Evolutionary conservation across 2,329 filamentous ascomycete species (phyloP).

Genomic region (Trichoderma cornu-damae): DNA sequence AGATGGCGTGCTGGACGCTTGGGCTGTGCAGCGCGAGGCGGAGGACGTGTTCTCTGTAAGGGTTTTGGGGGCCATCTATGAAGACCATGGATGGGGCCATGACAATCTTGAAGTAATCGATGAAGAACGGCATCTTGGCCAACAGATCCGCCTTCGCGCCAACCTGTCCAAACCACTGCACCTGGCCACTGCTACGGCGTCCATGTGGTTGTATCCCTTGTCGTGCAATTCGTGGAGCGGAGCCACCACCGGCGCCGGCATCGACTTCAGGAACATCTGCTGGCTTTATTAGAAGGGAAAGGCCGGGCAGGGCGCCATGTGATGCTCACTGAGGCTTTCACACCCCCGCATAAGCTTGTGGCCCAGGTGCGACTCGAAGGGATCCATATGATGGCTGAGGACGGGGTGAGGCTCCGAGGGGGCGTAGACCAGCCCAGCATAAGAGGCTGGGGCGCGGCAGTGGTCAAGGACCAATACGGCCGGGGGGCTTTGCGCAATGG

Average conservation of each 20-base stretch:
- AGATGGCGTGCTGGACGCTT: conserved; percentile 87
- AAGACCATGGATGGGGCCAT: conserved; percentile 90
- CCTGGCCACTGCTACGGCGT: conserved; percentile 41
- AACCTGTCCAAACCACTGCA: conserved; percentile 42
- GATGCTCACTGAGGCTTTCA: conserved; percentile 50
- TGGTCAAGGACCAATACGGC: conserved; percentile 53
- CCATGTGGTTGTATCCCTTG: conserved; percentile 44
- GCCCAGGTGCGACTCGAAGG: conserved; percentile 51
- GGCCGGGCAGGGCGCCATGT: conserved; percentile 32
- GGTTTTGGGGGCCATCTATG: conserved; percentile 80
- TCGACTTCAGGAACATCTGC: conserved; percentile 51
- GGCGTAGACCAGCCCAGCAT: conserved; percentile 57
- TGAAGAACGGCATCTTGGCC: conserved; percentile 77
- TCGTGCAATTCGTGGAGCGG: conserved; percentile 34
- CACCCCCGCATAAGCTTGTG: conserved; percentile 51
- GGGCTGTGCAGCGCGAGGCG: conserved; percentile 71
- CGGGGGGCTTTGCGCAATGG: conserved; percentile 52
- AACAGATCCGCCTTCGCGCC: conserved; percentile 60
- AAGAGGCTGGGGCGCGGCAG: conserved; percentile 52
- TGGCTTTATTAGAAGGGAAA: conserved; percentile 36
- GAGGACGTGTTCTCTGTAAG: conserved; percentile 78
- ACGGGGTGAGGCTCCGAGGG: conserved; percentile 57
- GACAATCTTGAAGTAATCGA: conserved; percentile 90
- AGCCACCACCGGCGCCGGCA: conserved; percentile 47
- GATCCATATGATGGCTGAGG: conserved; percentile 51